phyloP scores from a whole-genome alignment of 495 filamentous ascomycete genomes.

The Cladorrhinum samala region DNA sequence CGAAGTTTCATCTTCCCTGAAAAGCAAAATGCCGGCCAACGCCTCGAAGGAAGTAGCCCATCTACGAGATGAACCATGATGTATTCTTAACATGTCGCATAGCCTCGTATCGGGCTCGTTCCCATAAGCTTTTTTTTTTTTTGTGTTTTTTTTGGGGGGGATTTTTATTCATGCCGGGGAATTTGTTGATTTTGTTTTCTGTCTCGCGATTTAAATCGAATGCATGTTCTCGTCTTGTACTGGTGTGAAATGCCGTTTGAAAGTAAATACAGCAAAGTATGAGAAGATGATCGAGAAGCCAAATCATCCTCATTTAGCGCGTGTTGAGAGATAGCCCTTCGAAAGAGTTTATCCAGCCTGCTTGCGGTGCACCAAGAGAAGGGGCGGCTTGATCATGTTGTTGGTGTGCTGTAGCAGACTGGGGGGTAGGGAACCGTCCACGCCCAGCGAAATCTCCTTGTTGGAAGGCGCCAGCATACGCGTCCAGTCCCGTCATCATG shows the following conservation, averaged over 20 bases:
- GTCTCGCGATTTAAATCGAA: constrained; percentile 18
- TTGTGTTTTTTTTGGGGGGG: too few species aligned
- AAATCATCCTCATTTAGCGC: constrained; percentile 24
- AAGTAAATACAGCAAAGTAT: constrained; percentile 13
- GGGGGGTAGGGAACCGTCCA: constrained; percentile 39
- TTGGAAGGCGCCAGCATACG: constrained; percentile 37
- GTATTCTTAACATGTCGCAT: constrained; percentile 26
- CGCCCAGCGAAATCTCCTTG: constrained; percentile 38
- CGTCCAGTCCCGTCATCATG: constrained; percentile 37
- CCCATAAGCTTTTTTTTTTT: constrained; percentile 19
- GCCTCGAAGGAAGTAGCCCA: constrained; percentile 13
- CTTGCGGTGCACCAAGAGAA: constrained; percentile 26
- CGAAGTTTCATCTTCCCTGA: background rate
- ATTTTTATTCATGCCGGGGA: constrained; percentile 16
- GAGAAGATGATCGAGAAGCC: background rate
- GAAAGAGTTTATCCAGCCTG: constrained; percentile 44
- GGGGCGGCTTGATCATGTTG: constrained; percentile 35
- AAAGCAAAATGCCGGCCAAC: constrained; percentile 24
- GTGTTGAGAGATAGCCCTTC: constrained; percentile 50
- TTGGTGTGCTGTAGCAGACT: constrained; percentile 17
- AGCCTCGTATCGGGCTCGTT: constrained; percentile 20
- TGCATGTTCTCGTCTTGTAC: constrained; percentile 10
- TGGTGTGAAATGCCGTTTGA: constrained; percentile 8
- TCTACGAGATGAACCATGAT: constrained; percentile 6
- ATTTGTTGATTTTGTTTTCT: constrained; percentile 15